These are phyloP conservation scores for Vaccinium macrocarpon DNA, from an alignment of 148 eudicot genomes.

Conservation along the genomic window DNA sequence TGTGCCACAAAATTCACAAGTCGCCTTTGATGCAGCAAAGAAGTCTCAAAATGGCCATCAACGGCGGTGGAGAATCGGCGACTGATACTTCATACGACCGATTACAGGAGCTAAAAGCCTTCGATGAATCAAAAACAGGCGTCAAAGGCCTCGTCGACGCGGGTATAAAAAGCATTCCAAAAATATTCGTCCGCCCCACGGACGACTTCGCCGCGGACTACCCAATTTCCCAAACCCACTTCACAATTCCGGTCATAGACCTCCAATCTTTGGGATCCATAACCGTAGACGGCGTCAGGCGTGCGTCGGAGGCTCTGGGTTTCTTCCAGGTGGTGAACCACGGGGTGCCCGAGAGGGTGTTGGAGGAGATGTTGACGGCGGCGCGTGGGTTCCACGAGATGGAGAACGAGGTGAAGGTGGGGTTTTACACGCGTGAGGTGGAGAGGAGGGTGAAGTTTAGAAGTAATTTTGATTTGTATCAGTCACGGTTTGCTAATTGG, in stretches of 20 bases:
- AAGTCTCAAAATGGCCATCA: neutral
- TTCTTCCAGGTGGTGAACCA: constrained; percentile 44
- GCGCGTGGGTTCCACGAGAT: constrained; percentile 22
- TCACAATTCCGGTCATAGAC: constrained; percentile 26
- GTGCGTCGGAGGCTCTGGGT: constrained; percentile 31
- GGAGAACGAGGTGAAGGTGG: constrained; percentile 13
- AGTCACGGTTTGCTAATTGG: constrained; percentile 22
- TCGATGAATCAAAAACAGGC: constrained; percentile 36
- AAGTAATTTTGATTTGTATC: constrained; percentile 24
- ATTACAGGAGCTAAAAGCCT: constrained; percentile 15
- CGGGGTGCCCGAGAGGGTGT: constrained; percentile 16
- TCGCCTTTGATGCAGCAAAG: neutral
- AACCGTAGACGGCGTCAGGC: neutral
- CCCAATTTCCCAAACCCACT: neutral
- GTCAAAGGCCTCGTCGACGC: constrained; percentile 37
- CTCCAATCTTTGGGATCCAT: neutral
- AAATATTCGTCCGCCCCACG: constrained; percentile 29
- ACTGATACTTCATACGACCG: neutral
- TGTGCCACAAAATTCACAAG: too few relatives aligned
- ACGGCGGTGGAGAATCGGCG: neutral
- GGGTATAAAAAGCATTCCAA: constrained; percentile 22
- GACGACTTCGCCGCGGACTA: constrained; percentile 23
- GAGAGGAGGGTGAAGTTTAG: constrained; percentile 7
- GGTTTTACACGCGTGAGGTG: neutral
- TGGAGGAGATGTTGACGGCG: constrained; percentile 21